Evolutionary conservation across 1,284 basidiomycete species (phyloP), one percentile per base, ranked within the genome.

Genomic region (Cutaneotrichosporon mucoides): DNA sequence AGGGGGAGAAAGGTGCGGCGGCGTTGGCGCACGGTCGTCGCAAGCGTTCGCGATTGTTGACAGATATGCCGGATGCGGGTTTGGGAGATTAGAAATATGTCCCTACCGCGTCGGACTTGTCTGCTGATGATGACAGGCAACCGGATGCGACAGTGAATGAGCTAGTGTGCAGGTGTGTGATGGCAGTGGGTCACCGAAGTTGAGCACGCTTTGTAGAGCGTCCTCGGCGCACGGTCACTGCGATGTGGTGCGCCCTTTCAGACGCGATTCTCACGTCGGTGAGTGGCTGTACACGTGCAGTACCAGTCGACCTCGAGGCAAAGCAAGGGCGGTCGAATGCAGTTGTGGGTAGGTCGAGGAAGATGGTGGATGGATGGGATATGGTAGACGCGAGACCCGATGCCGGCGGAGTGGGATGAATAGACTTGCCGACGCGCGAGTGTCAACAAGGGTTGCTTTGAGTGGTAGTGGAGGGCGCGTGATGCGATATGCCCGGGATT

Each of bases 171-270:
- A 24, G 24, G 46, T 35, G 34, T 36, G 46, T 6, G 33, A 36
- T 48, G 46, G 46, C 24, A 33, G 34, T 8, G 2, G 24, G 33
- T 11, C 33, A 34, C 24, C 46, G 24, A 11, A 33, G 46, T 33
- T 13, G 34, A 33, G 33, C 24, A 24, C 24, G 24, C 24, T 36
- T 12, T 48, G 10, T 7, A 48, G 12, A 48, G 33, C 46, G 33
- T 48, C 46, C 46, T 48, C 46, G 2, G 34, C 46, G 46, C 46
- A 48, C 46, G 46, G 46, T 48, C 46, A 35, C 46, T 33, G 46
- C 12, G 46, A 48, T 48, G 33, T 33, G 34, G 46, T 36, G 35
- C 46, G 46, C 46, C 46, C 46, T 36, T 48, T 34, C 13, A 12
- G 46, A 48, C 34, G 46, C 33, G 46, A 36, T 48, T 48, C 46